Base-by-base conservation (phyloP, 805 yeast species). In the Saturnispora saitoi region DNA sequence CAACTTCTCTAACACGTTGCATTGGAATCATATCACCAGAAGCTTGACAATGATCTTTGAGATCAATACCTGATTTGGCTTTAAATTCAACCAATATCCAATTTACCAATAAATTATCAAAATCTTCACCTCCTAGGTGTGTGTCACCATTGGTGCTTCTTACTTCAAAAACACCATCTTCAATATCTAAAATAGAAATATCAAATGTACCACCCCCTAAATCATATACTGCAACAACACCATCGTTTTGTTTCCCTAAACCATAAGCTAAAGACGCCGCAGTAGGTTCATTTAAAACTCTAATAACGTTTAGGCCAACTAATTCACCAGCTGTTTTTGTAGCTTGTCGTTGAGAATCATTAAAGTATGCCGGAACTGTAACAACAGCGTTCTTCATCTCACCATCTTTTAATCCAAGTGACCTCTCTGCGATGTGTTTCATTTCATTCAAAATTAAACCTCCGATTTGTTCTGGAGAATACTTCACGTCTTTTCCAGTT, bases 131-230 rank as follows among this genome's bases (percentile, higher is more conserved):
- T 65, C 95, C 95, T 64, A 86, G 72, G 72, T 86, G 95, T 47
- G 95, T 86, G 71, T 86, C 93, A 73, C 95, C 97, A 71, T 89
- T 88, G 59, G 97, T 89, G 49, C 96, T 81, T 73, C 86, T 83
- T 64, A 89, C 97, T 76, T 89, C 97, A 66, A 89, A 89, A 52
- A 89, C 96, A 70, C 97, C 97, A 65, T 89, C 90, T 70, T 89
- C 96, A 61, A 89, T 90, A 74, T 90, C 97, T 63, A 89, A 77
- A 62, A 89, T 86, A 54, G 96, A 90, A 66, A 89, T 83, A 81
- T 89, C 97, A 70, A 89, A 89, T 55, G 97, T 89, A 73, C 97
- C 97, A 64, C 97, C 97, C 74, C 97, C 97, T 59, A 89, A 77
- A 75, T 89, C 97, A 75, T 88, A 89, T 54, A 89, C 97, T 46